Percentiles rank a stretch among this genome's conserved stretches.
Evolutionary conservation across 108 stramenopile genomes (phyloP).

Genomic region (Cyclotella distinguenda): DNA sequence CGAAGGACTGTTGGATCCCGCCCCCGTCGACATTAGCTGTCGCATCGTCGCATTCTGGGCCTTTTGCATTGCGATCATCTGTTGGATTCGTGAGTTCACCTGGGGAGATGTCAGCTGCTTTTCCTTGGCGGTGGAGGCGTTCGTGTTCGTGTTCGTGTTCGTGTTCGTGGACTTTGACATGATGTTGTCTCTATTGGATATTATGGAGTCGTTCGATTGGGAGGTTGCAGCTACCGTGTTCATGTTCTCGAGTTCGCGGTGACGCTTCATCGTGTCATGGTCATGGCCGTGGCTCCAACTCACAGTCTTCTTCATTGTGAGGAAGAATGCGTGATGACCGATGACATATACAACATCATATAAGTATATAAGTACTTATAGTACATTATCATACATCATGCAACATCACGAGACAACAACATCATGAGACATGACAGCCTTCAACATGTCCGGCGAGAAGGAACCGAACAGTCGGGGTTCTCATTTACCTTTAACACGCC

Average conservation of each 20-base stretch:
- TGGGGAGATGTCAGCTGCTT: slow-evolving; percentile 5
- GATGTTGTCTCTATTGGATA: background rate
- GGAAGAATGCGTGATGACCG: too few species aligned
- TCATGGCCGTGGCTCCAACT: slow-evolving; percentile 19
- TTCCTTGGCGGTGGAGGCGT: background rate
- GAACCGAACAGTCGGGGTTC: too few species aligned
- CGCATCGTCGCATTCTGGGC: slow-evolving; percentile 36
- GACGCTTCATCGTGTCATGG: slow-evolving; percentile 19
- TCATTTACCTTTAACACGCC: too few species aligned
- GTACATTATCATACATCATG: too few species aligned
- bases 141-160: too few species aligned
- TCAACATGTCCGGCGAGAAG: too few species aligned
- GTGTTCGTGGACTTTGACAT: slow-evolving; percentile 10
- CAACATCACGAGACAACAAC: too few species aligned
- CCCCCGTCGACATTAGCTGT: slow-evolving; percentile 19
- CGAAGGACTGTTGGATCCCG: slow-evolving; percentile 15
- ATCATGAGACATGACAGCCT: too few species aligned
- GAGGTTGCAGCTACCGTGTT: background rate
- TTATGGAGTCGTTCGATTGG: background rate
- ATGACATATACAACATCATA: too few species aligned
- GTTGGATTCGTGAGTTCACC: slow-evolving; percentile 23
- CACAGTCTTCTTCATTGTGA: slow-evolving; percentile 26
- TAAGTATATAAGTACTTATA: too few species aligned
- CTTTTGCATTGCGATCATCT: slow-evolving; percentile 35
- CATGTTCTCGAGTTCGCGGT: slow-evolving; percentile 6